A percentile compares a stretch with the other conserved stretches of the same genome.
Evolutionary conservation across 1,284 basidiomycete genomes (phyloP).

Genomic region (Trichosporon ovoides): DNA sequence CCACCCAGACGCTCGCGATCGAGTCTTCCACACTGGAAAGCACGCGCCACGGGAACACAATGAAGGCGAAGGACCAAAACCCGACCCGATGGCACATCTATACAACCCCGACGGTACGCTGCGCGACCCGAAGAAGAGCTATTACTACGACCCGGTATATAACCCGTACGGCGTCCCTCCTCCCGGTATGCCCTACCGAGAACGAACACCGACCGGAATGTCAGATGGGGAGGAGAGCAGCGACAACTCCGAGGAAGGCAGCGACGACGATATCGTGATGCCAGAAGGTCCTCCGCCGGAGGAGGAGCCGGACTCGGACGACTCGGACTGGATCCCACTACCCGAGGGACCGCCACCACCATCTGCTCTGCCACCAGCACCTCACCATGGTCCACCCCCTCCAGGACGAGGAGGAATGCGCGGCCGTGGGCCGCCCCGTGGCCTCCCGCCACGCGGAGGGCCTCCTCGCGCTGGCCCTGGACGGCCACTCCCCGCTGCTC

Average conservation of each 20-base stretch:
- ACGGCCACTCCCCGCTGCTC: neutral
- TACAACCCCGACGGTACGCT: slow-evolving; percentile 77
- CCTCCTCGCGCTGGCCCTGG: neutral
- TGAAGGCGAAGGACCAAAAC: slow-evolving; percentile 31
- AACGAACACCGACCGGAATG: slow-evolving; percentile 60
- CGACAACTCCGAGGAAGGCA: slow-evolving; percentile 34
- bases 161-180: slow-evolving; percentile 94
- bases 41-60: slow-evolving; percentile 49
- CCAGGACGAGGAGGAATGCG: neutral
- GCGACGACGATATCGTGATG: slow-evolving; percentile 78
- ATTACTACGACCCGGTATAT: slow-evolving; percentile 88
- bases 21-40: slow-evolving; percentile 57
- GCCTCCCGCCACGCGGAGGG: neutral
- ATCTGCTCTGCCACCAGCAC: neutral
- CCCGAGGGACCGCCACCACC: slow-evolving; percentile 50
- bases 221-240: neutral
- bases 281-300: slow-evolving; percentile 72
- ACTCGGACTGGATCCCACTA: slow-evolving; percentile 50
- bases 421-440: neutral
- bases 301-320: slow-evolving; percentile 37
- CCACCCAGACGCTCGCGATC: slow-evolving; percentile 77
- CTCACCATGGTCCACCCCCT: neutral
- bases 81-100: slow-evolving; percentile 39
- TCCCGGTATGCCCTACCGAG: slow-evolving; percentile 89
- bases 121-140: slow-evolving; percentile 76